phyloP scores from a whole-genome alignment of 768 basidiomycete species.

The Calocera cornea region DNA sequence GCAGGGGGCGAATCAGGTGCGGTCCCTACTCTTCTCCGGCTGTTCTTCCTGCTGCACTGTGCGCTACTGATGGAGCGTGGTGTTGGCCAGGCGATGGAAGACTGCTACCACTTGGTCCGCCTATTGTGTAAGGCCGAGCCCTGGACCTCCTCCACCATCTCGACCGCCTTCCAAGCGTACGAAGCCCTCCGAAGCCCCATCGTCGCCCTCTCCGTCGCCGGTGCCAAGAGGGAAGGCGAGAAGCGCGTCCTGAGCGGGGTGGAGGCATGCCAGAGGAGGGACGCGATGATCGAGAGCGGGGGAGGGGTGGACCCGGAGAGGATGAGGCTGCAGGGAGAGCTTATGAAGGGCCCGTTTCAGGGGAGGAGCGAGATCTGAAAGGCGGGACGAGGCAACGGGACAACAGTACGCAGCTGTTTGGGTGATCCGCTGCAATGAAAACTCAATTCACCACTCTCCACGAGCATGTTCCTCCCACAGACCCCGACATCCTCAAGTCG shows the following conservation, averaged over 20 bases:
- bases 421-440: no score
- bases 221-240: constrained; percentile 27
- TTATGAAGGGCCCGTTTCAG: background rate
- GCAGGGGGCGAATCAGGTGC: constrained; percentile 36
- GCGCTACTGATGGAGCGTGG: background rate
- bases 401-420: no score
- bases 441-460: no score
- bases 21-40: no score
- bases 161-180: constrained; percentile 24
- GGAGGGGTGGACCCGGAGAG: background rate
- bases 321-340: background rate
- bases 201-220: constrained; percentile 26
- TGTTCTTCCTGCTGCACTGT: no score
- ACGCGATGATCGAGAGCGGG: constrained; percentile 19
- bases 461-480: no score
- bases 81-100: constrained; percentile 21
- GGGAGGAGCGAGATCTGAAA: background rate
- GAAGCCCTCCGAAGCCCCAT: constrained; percentile 28
- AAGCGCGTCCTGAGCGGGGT: constrained; percentile 24
- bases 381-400: no score
- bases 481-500: no score
- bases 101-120: constrained; percentile 26
- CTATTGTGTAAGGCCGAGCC: constrained; percentile 27
- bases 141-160: constrained; percentile 18
- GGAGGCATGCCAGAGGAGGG: constrained; percentile 21